A percentile compares a stretch with the other conserved stretches of the same genome.
These are phyloP conservation scores for Saprolegnia parasitica DNA, from an alignment of 352 stramenopile species.

Conservation along the genomic window DNA sequence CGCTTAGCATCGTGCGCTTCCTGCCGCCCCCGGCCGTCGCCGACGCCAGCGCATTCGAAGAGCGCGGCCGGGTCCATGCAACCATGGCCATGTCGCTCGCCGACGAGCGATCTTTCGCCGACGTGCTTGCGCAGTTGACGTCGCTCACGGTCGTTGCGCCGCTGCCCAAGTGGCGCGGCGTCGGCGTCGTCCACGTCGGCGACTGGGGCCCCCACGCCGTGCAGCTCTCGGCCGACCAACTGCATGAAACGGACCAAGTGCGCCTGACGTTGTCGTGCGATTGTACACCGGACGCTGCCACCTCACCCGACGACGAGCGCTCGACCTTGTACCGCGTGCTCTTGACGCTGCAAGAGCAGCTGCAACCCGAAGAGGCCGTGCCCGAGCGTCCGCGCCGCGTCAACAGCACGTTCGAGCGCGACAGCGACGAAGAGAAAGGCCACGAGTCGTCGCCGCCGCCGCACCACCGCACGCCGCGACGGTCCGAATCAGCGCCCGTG, in stretches of 20 bases:
- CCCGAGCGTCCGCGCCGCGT: constrained; percentile 16
- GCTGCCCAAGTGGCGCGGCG: constrained; percentile 15
- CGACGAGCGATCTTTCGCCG: constrained; percentile 1
- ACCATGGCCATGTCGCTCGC: constrained; percentile 22
- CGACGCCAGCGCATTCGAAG: neutral
- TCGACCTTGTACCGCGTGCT: constrained; percentile 23
- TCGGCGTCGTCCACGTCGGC: constrained; percentile 15
- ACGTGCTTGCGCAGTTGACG: constrained; percentile 7
- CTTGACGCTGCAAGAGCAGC: constrained; percentile 12
- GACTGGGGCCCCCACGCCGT: constrained; percentile 19
- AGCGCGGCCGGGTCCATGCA: neutral
- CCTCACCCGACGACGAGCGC: neutral
- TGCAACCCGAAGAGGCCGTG: constrained; percentile 25
- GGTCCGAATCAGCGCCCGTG: neutral
- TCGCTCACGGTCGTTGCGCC: constrained; percentile 21
- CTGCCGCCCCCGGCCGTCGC: neutral
- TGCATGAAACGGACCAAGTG: constrained; percentile 28
- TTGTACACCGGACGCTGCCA: neutral
- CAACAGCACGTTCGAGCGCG: constrained; percentile 27
- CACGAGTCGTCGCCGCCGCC: neutral
- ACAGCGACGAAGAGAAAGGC: constrained; percentile 6
- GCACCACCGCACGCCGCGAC: neutral
- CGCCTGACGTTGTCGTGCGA: constrained; percentile 24
- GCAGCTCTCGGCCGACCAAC: constrained; percentile 9
- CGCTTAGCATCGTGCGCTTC: constrained; percentile 3